Percentiles rank a stretch among this genome's conserved stretches.
phyloP scores from a whole-genome alignment of 2,329 filamentous ascomycete genomes.

The Polytolypa hystricis region DNA sequence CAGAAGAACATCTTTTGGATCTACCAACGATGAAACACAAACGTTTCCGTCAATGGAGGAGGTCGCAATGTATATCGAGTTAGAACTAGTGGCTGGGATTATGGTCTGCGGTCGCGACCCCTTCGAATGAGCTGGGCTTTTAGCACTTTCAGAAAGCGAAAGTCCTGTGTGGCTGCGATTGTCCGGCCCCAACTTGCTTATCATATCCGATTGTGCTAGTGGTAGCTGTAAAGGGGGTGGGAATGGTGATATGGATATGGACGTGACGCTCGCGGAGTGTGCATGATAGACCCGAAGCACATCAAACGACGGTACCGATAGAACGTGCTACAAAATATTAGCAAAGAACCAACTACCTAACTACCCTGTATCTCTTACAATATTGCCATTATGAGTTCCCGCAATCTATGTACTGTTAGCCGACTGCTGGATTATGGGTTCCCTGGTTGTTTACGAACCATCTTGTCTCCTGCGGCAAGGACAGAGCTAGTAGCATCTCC shows the following conservation, averaged over 20 bases:
- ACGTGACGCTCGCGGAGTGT: constrained; percentile 82
- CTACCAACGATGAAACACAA: constrained; percentile 76
- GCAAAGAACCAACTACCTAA: constrained; percentile 6
- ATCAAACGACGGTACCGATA: constrained; percentile 73
- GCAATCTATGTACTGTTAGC: constrained; percentile 50
- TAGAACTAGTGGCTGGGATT: constrained; percentile 66
- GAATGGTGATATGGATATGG: constrained; percentile 80
- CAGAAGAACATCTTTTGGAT: constrained; percentile 79
- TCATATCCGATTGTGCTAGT: constrained; percentile 27
- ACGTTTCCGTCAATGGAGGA: constrained; percentile 94
- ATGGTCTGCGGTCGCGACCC: constrained; percentile 12
- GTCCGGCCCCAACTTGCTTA: constrained; percentile 23
- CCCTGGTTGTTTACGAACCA: constrained; percentile 49
- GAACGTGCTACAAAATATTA: constrained; percentile 54
- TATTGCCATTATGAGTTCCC: constrained; percentile 92
- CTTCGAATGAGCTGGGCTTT: constrained; percentile 21
- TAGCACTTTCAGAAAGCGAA: constrained; percentile 20
- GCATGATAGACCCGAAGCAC: constrained; percentile 78
- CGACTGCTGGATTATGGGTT: not conserved
- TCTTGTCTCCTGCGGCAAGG: constrained; percentile 86
- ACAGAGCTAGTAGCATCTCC: constrained; percentile 91
- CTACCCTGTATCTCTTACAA: constrained; percentile 48
- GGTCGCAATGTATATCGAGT: constrained; percentile 85
- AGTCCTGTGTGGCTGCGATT: constrained; percentile 13
- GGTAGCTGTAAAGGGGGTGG: constrained; percentile 54